Conservation (phyloP, 352 stramenopile genomes). For the Aphanomyces invadans region DNA sequence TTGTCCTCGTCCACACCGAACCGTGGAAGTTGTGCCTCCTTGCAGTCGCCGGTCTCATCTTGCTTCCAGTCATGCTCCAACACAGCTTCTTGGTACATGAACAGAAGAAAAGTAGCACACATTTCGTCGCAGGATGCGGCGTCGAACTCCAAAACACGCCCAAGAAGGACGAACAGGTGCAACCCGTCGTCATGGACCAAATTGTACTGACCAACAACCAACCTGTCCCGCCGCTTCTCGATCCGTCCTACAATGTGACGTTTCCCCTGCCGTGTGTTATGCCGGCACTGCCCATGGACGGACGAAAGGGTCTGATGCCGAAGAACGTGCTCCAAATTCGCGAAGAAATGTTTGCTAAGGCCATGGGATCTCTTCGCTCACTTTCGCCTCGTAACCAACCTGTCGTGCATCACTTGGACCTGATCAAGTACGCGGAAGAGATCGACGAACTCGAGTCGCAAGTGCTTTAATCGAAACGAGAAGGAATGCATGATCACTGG, state of each 20-base stretch:
- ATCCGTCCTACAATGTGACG: neutral
- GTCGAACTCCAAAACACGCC: neutral
- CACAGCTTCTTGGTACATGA: conserved; percentile 13
- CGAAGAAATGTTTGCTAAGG: conserved; percentile 60
- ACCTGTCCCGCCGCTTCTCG: neutral
- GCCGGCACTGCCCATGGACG: neutral
- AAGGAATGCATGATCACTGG: neutral
- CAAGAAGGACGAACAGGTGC: conserved; percentile 5
- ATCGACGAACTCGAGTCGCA: conserved; percentile 37
- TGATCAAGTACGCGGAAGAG: conserved; percentile 81
- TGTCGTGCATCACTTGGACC: conserved; percentile 66
- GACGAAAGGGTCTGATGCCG: conserved; percentile 22
- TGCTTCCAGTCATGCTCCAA: conserved; percentile 23
- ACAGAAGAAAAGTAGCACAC: no score
- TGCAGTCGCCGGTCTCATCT: conserved; percentile 7
- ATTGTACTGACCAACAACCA: conserved; percentile 3
- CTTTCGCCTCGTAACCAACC: conserved; percentile 69
- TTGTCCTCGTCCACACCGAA: conserved; percentile 13
- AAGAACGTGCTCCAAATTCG: conserved; percentile 36
- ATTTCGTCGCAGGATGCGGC: neutral
- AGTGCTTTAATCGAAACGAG: neutral
- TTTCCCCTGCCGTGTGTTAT: neutral
- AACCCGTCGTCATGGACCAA: conserved; percentile 4
- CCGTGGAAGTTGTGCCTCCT: conserved; percentile 22
- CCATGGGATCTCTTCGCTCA: conserved; percentile 68